phyloP scores from a whole-genome alignment of 768 basidiomycete genomes.

The Saitozyma podzolica region DNA sequence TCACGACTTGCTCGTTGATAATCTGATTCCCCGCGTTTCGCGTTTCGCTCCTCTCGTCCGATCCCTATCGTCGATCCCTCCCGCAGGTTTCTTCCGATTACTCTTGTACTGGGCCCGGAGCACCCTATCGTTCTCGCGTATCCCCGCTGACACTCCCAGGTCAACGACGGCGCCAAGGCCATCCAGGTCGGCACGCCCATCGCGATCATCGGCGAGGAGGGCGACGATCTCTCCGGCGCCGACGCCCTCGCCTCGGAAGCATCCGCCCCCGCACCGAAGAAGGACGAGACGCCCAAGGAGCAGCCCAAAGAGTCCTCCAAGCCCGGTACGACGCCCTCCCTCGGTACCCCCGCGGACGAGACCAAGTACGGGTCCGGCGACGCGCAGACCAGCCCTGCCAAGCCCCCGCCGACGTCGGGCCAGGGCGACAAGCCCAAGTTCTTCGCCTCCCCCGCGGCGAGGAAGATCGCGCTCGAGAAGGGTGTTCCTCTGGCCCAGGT shows the following conservation, averaged over 20 bases:
- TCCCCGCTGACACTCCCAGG: slow-evolving; percentile 55
- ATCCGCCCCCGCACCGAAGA: slow-evolving; percentile 48
- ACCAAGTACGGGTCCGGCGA: slow-evolving; percentile 52
- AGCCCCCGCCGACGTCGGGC: slow-evolving; percentile 35
- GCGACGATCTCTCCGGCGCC: slow-evolving; percentile 86
- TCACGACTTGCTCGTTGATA: too few relatives aligned
- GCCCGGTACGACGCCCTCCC: slow-evolving; percentile 29
- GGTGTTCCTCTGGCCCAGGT: slow-evolving; percentile 86
- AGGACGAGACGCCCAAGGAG: slow-evolving; percentile 34
- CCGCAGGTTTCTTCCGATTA: too few relatives aligned
- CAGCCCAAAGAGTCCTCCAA: slow-evolving; percentile 10
- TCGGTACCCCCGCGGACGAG: slow-evolving; percentile 62
- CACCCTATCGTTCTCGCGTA: too few relatives aligned
- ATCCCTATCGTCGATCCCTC: too few relatives aligned
- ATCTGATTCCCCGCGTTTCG: too few relatives aligned
- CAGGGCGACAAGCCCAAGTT: slow-evolving; percentile 55
- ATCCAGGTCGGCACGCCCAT: slow-evolving; percentile 83
- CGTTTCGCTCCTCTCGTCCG: too few relatives aligned
- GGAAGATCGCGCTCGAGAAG: slow-evolving; percentile 91
- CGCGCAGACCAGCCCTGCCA: slow-evolving; percentile 30
- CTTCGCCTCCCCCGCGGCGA: slow-evolving; percentile 92
- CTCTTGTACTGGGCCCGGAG: too few relatives aligned
- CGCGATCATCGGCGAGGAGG: slow-evolving; percentile 90
- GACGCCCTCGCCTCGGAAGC: slow-evolving; percentile 70
- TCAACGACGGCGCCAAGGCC: slow-evolving; percentile 79